Percentiles rank a stretch among this genome's conserved stretches.
These are phyloP conservation scores for Tremella mesenterica DNA, from an alignment of 768 basidiomycete genomes.

Conservation along the genomic window DNA sequence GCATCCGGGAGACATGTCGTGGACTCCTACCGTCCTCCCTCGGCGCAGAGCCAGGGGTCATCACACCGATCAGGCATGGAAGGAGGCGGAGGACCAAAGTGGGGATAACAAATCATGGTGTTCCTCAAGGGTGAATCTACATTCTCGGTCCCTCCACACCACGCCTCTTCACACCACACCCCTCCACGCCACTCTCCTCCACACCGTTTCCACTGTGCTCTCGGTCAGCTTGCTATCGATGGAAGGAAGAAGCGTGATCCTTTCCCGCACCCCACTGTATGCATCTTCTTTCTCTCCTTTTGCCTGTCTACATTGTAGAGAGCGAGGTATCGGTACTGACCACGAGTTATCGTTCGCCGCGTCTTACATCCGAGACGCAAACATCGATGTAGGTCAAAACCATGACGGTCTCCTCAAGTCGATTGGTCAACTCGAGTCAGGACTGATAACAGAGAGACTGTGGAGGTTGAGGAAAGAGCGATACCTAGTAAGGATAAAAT, in stretches of 20 bases:
- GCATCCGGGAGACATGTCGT: neutral
- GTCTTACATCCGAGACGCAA: neutral
- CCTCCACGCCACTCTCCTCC: no score
- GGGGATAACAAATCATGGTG: no score
- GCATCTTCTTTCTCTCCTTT: no score
- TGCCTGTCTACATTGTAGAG: no score
- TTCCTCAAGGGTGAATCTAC: neutral
- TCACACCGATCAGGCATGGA: neutral
- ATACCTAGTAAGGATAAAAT: neutral
- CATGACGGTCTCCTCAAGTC: neutral
- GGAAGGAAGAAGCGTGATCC: no score
- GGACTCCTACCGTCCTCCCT: neutral
- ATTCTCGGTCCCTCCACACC: neutral
- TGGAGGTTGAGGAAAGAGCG: neutral
- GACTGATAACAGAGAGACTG: neutral
- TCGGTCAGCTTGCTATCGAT: no score
- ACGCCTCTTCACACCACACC: no score
- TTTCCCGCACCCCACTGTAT: no score
- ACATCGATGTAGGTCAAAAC: neutral
- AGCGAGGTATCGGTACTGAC: no score
- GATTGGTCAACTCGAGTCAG: neutral
- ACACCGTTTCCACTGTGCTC: no score
- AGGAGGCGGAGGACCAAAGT: no score
- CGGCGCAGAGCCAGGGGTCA: neutral
- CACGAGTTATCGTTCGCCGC: no score